Base-by-base conservation (phyloP, 108 stramenopile species). In the Cylindrotheca closterium region DNA sequence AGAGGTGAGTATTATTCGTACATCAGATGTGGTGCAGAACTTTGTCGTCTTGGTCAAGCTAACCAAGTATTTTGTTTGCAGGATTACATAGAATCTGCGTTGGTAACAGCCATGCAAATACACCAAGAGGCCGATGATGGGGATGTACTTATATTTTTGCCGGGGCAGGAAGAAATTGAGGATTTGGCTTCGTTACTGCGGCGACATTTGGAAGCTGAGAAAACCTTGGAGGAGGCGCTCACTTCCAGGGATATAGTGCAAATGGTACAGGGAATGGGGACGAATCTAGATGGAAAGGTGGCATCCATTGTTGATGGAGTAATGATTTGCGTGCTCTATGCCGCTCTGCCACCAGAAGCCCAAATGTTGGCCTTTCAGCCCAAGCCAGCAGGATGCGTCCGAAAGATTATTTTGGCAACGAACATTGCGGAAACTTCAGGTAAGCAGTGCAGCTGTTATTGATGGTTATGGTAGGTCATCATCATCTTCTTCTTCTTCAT, bases 351-450 rank as follows among this genome's bases (percentile, higher is more conserved):
- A 42, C 81, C 90, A 3, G 84, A 85, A 63, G 74, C 64, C 17
- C 94, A 93, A 64, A 70, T 82, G 79, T 53, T 85, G 46, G 86
- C 84, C 2, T 93, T 93, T 78, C 63, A 73, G 22, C 81, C 86
- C 31, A 85, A 86, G 63, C 89, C 93, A 31, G 50, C 71, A 1
- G 87, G 82, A 5, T 83, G 86, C 51, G 46, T 63, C 28, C 74
- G 92, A 26, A 96, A 97, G 68, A 91, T 97, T 24, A 85, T 99
- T 62, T 67, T 98, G 54, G 80, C 96, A 3, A 99, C 99, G 24
- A 99, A 98, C 72, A 96, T 99, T 69, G 96, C 95, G 30, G 98
- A 99, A 77, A 99, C 98, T 2, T 92, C 90, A n/a, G 61, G 61
- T 63, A 50, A 4, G 61, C 37, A 15, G 15, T n/a, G n/a, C n/a